phyloP scores from a whole-genome alignment of 352 stramenopile genomes.

The Elongisporangium anandrum region DNA sequence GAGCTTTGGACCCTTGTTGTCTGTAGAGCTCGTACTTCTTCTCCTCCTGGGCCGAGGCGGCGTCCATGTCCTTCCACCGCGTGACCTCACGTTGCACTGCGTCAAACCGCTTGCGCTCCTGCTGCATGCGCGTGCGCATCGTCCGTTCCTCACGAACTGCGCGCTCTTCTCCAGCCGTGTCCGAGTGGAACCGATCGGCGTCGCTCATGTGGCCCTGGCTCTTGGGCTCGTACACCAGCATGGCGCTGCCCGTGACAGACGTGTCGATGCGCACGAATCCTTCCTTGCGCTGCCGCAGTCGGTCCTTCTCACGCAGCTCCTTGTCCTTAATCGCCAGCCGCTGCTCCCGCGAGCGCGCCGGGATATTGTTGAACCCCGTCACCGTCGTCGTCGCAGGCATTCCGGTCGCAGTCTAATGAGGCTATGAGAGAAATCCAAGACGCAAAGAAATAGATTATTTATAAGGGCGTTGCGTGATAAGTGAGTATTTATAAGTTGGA shows the following conservation, averaged over 20 bases:
- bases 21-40: conserved; percentile 55
- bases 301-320: conserved; percentile 74
- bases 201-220: conserved; percentile 82
- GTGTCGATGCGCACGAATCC: conserved; percentile 68
- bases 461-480: background rate
- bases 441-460: conserved; percentile 9
- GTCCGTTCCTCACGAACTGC: conserved; percentile 46
- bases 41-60: conserved; percentile 54
- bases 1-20: conserved; percentile 68
- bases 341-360: conserved; percentile 57
- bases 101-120: conserved; percentile 64
- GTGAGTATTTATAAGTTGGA: background rate
- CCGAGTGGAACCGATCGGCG: conserved; percentile 86
- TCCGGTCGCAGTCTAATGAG: background rate
- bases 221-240: conserved; percentile 56
- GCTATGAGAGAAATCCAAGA: background rate
- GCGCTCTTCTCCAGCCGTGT: conserved; percentile 84
- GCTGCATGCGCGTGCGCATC: conserved; percentile 43
- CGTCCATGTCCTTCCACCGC: conserved; percentile 86
- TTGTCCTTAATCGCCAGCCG: conserved; percentile 70
- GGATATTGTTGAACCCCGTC: conserved; percentile 75
- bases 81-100: conserved; percentile 64
- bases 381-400: background rate
- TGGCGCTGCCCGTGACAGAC: conserved; percentile 51
- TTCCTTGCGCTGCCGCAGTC: conserved; percentile 61